Percentiles rank a stretch among this genome's conserved stretches.
phyloP scores from a whole-genome alignment of 2,329 filamentous ascomycete species.

The Aspergillus sp. region DNA sequence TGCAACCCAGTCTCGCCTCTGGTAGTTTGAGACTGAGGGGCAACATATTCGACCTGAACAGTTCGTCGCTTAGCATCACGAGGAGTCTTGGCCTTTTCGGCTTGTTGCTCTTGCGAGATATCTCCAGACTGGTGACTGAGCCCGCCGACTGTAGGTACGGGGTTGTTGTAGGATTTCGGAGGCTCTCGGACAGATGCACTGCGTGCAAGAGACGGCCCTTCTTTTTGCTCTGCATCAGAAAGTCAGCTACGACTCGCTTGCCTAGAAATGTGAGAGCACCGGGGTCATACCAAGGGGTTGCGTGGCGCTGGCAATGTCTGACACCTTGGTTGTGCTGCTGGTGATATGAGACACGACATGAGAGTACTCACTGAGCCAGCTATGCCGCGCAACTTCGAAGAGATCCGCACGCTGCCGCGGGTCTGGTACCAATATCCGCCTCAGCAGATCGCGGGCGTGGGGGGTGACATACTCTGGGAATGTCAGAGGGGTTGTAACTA shows the following conservation, averaged over 20 bases:
- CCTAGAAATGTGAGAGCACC: no score
- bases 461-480: constrained; percentile 99
- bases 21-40: constrained; percentile 75
- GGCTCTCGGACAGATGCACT: constrained; percentile 89
- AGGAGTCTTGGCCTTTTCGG: constrained; percentile 52
- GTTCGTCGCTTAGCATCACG: constrained; percentile 88
- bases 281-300: constrained; percentile 47
- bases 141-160: constrained; percentile 44
- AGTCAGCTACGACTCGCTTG: constrained; percentile 1
- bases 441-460: constrained; percentile 83
- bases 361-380: constrained; percentile 96
- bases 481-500: constrained; percentile 89
- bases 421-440: constrained; percentile 89
- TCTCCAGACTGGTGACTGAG: constrained; percentile 65
- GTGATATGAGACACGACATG: constrained; percentile 95
- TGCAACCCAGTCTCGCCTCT: constrained; percentile 47
- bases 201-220: constrained; percentile 59
- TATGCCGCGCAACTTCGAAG: constrained; percentile 94
- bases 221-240: constrained; percentile 38
- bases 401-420: constrained; percentile 89
- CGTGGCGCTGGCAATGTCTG: constrained; percentile 74
- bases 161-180: constrained; percentile 53
- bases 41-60: constrained; percentile 95
- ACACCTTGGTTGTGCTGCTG: constrained; percentile 79
- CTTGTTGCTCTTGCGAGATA: constrained; percentile 57